A percentile compares a stretch with the other conserved stretches of the same genome.
Conservation (phyloP, 495 filamentous ascomycete species). For the Penicillium riverlandense region DNA sequence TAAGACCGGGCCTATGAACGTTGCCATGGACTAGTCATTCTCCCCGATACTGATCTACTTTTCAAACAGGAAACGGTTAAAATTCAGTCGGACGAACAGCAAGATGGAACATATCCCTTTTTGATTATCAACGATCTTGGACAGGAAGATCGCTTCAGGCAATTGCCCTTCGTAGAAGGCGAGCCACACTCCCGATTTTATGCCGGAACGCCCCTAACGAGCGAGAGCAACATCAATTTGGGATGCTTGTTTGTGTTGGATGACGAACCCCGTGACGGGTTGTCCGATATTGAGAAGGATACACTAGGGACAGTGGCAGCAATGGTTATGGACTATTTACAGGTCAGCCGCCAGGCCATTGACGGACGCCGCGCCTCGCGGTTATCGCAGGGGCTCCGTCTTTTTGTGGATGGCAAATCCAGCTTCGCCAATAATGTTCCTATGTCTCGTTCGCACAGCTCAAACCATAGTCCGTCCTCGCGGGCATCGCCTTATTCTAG, state of each 20-base stretch:
- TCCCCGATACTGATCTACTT: not conserved
- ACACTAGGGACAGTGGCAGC: slow-evolving; percentile 41
- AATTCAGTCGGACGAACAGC: slow-evolving; percentile 26
- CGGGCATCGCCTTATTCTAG: slow-evolving; percentile 9
- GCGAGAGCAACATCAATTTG: slow-evolving; percentile 60
- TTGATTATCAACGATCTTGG: slow-evolving; percentile 31
- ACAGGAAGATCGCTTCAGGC: slow-evolving; percentile 32
- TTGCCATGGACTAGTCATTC: slow-evolving; percentile 10
- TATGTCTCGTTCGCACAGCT: slow-evolving; percentile 18
- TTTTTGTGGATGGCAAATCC: slow-evolving; percentile 53
- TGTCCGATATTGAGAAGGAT: slow-evolving; percentile 29
- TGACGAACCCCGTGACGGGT: slow-evolving; percentile 26
- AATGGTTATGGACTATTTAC: slow-evolving; percentile 58
- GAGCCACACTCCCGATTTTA: slow-evolving; percentile 40
- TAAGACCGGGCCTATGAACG: slow-evolving; percentile 6
- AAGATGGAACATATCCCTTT: slow-evolving; percentile 23
- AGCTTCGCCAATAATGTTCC: slow-evolving; percentile 31
- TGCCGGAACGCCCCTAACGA: slow-evolving; percentile 51
- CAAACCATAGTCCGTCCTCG: slow-evolving; percentile 12
- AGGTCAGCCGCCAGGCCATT: slow-evolving; percentile 47
- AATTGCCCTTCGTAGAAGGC: slow-evolving; percentile 32
- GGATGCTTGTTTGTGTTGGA: slow-evolving; percentile 68
- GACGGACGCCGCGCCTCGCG: slow-evolving; percentile 51
- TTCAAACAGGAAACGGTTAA: slow-evolving; percentile 17
- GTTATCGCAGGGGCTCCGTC: slow-evolving; percentile 54